Evolutionary conservation across 2,329 filamentous ascomycete genomes (phyloP), one percentile per base, ranked within the genome.

Genomic region (Clonostachys byssicola): DNA sequence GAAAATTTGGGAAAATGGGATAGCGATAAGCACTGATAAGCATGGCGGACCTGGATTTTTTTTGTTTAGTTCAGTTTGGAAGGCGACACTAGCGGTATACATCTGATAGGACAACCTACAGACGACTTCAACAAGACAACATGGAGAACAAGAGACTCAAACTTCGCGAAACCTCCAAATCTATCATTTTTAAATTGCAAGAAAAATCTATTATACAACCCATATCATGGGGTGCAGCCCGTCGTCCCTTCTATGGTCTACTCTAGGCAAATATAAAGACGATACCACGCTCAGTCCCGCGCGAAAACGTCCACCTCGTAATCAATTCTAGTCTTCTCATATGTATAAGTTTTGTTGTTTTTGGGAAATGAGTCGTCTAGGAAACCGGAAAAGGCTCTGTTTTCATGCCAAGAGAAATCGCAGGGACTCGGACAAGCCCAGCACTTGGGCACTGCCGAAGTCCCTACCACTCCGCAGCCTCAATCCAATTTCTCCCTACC

Each of bases 181-280:
- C 46, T 47, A 47, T 47, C 40, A 43, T 43, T 49, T 47, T 46
- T 47, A 48, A 53, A 41, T 40, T 41, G 48, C 35, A 60, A 38
- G 42, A 56, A 56, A 56, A 49, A 51, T 60, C 57, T 61, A 62
- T 58, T 59, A 56, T 62, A 62, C 60, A 62, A 53, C 54, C 56
- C 52, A 48, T 51, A 41, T 50, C 48, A 49, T 49, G 50, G 47
- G 48, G 49, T 45, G 47, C 51, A 52, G 49, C 51, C 46, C 47
- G 35, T 50, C 51, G 51, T 47, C 48, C 52, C 35, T 51, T 54
- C 53, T 53, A 58, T 58, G 51, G 46, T 54, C 51, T 55, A 49
- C 48, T 49, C 49, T 51, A 51, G 49, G 49, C 48, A 53, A 52
- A 34, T 34, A 18, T 30, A 52, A 47, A 48, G 48, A 42, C 48